phyloP scores from a whole-genome alignment of 1,139 yeast species.

The Pichia sp. region DNA sequence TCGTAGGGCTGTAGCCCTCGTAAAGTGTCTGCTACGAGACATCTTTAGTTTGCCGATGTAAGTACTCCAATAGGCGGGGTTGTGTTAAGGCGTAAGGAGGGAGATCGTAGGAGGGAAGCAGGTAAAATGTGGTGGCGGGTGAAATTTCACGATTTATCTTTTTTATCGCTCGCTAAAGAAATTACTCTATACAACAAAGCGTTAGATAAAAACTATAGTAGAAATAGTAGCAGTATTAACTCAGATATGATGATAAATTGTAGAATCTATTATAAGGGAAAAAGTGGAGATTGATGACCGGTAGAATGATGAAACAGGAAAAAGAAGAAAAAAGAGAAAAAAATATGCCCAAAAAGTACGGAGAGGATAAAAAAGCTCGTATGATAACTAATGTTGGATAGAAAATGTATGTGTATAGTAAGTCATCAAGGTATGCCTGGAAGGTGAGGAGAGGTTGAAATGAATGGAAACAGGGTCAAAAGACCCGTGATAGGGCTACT shows the following conservation, averaged over 20 bases:
- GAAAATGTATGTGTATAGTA: neutral
- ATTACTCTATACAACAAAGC: neutral
- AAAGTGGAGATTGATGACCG: neutral
- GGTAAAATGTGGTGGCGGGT: no score
- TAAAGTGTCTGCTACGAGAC: constrained; percentile 13
- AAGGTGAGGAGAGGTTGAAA: neutral
- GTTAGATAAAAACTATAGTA: neutral
- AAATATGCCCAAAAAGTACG: neutral
- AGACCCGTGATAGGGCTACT: neutral
- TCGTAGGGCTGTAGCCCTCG: neutral
- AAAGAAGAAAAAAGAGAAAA: neutral
- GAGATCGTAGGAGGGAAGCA: no score
- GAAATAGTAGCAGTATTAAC: no score
- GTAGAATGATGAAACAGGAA: neutral
- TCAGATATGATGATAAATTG: neutral
- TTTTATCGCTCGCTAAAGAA: neutral
- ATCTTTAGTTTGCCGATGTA: neutral
- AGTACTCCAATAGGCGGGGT: no score
- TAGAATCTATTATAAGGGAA: neutral
- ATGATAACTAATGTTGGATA: neutral
- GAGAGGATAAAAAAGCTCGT: neutral
- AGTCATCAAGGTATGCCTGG: neutral
- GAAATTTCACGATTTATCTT: neutral
- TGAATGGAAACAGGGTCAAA: neutral
- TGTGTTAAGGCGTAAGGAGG: no score